Percentiles rank a stretch among this genome's conserved stretches.
Evolutionary conservation across 768 basidiomycete genomes (phyloP).

Genomic region (Tricholoma matsutake): DNA sequence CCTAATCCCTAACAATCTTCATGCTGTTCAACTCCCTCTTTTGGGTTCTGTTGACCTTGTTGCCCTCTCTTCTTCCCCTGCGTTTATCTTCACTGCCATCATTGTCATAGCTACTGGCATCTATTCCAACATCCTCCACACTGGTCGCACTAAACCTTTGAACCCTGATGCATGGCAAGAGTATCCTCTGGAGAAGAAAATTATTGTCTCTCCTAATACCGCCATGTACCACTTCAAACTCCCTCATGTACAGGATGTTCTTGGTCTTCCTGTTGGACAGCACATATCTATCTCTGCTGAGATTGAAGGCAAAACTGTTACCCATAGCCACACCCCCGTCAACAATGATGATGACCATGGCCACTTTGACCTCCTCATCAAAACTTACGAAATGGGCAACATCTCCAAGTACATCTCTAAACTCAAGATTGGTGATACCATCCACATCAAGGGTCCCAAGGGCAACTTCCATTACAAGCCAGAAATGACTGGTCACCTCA

Average conservation of each 20-base stretch:
- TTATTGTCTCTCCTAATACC: slow-evolving; percentile 89
- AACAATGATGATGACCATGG: slow-evolving; percentile 91
- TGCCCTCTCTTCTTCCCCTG: slow-evolving; percentile 38
- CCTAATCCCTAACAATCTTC: slow-evolving; percentile 12
- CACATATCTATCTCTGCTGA: slow-evolving; percentile 92
- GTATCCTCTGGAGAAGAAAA: slow-evolving; percentile 80
- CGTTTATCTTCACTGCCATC: slow-evolving; percentile 51
- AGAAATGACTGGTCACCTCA: slow-evolving; percentile 67
- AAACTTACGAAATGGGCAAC: slow-evolving; percentile 98
- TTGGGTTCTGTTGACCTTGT: slow-evolving; percentile 37
- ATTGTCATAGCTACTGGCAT: slow-evolving; percentile 47
- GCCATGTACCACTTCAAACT: slow-evolving; percentile 96
- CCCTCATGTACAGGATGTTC: slow-evolving; percentile 66
- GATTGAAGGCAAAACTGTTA: slow-evolving; percentile 87
- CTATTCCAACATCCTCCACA: slow-evolving; percentile 50
- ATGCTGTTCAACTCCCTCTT: slow-evolving; percentile 33
- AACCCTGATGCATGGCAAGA: slow-evolving; percentile 76
- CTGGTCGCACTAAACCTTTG: slow-evolving; percentile 58
- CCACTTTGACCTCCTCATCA: slow-evolving; percentile 94
- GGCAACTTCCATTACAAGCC: slow-evolving; percentile 88
- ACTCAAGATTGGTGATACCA: slow-evolving; percentile 83
- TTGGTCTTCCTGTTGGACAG: slow-evolving; percentile 95
- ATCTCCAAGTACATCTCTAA: slow-evolving; percentile 83
- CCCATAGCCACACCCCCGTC: slow-evolving; percentile 94
- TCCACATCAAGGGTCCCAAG: slow-evolving; percentile 94